These are phyloP conservation scores for Byssoonygena ceratinophila DNA, from an alignment of 2,329 filamentous ascomycete genomes.

Conservation along the genomic window DNA sequence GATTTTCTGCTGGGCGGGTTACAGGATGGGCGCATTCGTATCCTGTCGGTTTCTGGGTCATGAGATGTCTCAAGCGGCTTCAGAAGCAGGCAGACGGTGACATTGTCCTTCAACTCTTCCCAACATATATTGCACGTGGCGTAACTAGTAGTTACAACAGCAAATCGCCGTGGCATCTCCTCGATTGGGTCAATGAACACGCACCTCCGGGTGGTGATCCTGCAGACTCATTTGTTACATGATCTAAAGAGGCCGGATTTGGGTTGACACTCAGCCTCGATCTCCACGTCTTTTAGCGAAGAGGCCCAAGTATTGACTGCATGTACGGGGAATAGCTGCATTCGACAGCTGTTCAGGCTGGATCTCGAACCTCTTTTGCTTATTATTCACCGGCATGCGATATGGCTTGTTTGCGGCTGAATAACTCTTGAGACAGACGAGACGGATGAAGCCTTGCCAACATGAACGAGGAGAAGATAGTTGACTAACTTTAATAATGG, in stretches of 20 bases:
- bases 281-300: not conserved
- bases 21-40: not conserved
- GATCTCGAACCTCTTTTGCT: not conserved
- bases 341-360: too few species aligned
- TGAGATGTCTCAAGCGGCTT: not conserved
- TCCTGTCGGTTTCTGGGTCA: not conserved
- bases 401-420: too few species aligned
- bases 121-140: not conserved
- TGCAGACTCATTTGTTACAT: not conserved
- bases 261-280: not conserved
- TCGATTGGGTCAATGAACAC: not conserved
- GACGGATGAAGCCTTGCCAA: too few species aligned
- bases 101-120: not conserved
- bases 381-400: too few species aligned
- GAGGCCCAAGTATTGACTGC: too few species aligned
- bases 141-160: not conserved
- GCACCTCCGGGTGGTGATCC: not conserved
- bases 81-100: not conserved
- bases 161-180: not conserved
- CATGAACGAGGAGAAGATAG: too few species aligned
- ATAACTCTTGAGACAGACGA: too few species aligned
- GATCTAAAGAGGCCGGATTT: not conserved
- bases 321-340: too few species aligned
- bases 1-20: not conserved
- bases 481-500: too few species aligned